A percentile compares a stretch with the other conserved stretches of the same genome.
Conservation (phyloP, 495 filamentous ascomycete species). For the Parachaetomium inaequale region DNA sequence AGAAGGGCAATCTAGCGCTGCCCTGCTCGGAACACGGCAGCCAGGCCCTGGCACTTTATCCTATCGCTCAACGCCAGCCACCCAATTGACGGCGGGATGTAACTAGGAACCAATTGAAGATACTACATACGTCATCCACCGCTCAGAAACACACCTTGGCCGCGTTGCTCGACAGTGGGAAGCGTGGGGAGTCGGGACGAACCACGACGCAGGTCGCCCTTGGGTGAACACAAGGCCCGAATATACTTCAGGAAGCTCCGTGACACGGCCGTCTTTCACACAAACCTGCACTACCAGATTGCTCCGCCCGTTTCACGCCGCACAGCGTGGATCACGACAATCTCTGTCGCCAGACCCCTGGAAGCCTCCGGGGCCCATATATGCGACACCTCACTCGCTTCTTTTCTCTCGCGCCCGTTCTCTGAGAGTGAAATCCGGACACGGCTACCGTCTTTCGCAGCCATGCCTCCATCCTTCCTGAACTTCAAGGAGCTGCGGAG, state of each 20-base stretch:
- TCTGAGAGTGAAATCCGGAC: background rate
- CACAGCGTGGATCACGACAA: background rate
- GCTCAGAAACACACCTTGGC: background rate
- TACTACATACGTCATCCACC: conserved; percentile 12
- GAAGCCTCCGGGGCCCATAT: background rate
- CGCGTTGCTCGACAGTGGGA: conserved; percentile 1
- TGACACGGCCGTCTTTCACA: background rate
- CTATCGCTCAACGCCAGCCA: conserved; percentile 6
- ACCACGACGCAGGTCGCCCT: background rate
- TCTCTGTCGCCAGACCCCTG: background rate
- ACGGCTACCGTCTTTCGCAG: background rate
- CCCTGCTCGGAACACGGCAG: conserved; percentile 12
- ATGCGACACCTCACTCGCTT: conserved; percentile 1
- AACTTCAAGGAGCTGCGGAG: conserved; percentile 67
- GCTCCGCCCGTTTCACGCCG: background rate
- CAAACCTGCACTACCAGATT: background rate
- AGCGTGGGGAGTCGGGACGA: background rate
- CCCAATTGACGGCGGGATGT: conserved; percentile 7
- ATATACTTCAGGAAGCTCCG: background rate
- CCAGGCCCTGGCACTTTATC: background rate
- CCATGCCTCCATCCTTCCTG: conserved; percentile 62
- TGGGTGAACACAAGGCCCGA: background rate
- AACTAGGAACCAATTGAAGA: background rate
- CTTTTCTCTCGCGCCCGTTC: background rate
- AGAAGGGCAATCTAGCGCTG: background rate